Base-by-base conservation (phyloP, 805 yeast genomes). In the Diddensiella santjacobensis region DNA sequence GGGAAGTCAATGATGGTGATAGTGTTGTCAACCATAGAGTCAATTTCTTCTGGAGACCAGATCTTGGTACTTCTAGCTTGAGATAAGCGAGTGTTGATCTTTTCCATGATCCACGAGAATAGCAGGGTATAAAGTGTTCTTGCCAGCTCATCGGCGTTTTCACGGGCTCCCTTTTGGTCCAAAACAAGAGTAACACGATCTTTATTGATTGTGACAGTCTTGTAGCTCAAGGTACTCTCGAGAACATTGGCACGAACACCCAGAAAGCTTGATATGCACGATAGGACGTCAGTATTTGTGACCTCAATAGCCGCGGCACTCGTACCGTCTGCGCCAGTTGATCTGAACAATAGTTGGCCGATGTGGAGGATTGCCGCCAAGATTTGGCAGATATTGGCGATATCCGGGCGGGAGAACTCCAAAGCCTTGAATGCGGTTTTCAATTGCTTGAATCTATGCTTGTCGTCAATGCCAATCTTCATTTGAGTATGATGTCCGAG, bases 301-400 rank as follows among this genome's bases (percentile, higher is more conserved):
- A 67, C 65, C 43, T 67, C 69, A 2, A 66, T 67, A 1, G 70
- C 69, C 10, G 66, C 66, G 2, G 63, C 52, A 11, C 62, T 58
- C 13, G 68, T 61, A 8, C 67, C 69, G 22, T 66, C 68, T 10
- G 62, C 54, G 20, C 62, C 58, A 10, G 65, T 58, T 2, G 64
- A 51, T 44, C 59, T 53, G 58, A 70, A 69, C 48, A 61, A 60
- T 20, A 70, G 55, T 57, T 70, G 74, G n/a, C 74, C 74, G 22
- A 70, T 56, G 41, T 70, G 74, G n/a, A 70, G 57, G 15, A 70
- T 65, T 2, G 74, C 74, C 2, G 74, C 74, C 24, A 70, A 56
- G n/a, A 76, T 63, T 50, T 69, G 72, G 53, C 76, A 77, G 15
- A 79, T 73, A 51, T 71, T 69, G 40, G 77, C 72, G 15, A 72